phyloP scores from a whole-genome alignment of 2,329 filamentous ascomycete species.

The Phialocephala subalpina region DNA sequence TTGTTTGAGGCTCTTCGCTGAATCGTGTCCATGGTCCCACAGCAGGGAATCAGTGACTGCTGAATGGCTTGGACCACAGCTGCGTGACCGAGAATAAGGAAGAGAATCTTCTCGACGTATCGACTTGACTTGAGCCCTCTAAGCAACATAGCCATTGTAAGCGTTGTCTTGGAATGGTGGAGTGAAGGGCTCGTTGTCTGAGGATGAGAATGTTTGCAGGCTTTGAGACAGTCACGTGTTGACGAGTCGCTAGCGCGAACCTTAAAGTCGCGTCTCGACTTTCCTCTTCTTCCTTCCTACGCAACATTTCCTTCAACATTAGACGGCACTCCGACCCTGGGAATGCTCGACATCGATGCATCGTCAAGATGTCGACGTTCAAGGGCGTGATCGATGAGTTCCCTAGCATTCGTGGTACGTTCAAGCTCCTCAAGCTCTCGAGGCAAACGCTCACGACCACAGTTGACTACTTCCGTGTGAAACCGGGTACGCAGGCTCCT shows the following conservation, averaged over 20 bases:
- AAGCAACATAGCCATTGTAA: too few species aligned
- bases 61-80: background rate
- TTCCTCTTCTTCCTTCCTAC: background rate
- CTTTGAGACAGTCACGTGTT: background rate
- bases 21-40: too few species aligned
- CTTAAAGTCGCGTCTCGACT: background rate
- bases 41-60: background rate
- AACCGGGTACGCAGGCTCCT: conserved; percentile 63
- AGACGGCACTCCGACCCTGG: background rate
- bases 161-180: too few species aligned
- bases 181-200: too few species aligned
- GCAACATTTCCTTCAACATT: background rate
- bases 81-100: background rate
- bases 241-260: conserved; percentile 1
- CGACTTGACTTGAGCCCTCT: too few species aligned
- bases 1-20: too few species aligned
- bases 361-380: conserved; percentile 75
- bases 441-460: conserved; percentile 14
- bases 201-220: too few species aligned
- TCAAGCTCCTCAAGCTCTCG: conserved; percentile 10
- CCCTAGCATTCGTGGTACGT: conserved; percentile 74
- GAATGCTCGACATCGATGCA: background rate
- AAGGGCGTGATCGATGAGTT: conserved; percentile 78
- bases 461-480: conserved; percentile 84
- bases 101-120: too few species aligned